Evolutionary conservation across 2,329 filamentous ascomycete genomes (phyloP).

Genomic region (Cryphonectria radicalis): DNA sequence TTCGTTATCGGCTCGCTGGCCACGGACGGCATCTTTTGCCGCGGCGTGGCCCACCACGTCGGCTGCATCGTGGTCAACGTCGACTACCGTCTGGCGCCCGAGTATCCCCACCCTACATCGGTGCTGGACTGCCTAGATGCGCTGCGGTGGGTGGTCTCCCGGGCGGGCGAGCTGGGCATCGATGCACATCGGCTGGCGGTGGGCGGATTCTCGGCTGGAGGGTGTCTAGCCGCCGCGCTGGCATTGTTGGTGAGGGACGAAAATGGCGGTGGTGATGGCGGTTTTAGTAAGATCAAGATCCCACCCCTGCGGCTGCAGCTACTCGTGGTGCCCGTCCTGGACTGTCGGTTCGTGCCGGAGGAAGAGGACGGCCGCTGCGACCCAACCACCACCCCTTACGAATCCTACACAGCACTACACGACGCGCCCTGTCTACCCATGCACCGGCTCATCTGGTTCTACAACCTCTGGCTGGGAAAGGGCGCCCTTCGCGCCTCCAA

Average conservation of each 20-base stretch:
- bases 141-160: slow-evolving; percentile 38
- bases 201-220: slow-evolving; percentile 24
- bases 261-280: not conserved
- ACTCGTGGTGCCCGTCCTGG: slow-evolving; percentile 41
- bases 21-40: slow-evolving; percentile 24
- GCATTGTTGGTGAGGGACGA: slow-evolving; percentile 23
- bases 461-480: slow-evolving; percentile 42
- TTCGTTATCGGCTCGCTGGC: slow-evolving; percentile 22
- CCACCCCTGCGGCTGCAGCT: slow-evolving; percentile 40
- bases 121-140: slow-evolving; percentile 22
- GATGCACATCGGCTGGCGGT: slow-evolving; percentile 23
- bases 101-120: slow-evolving; percentile 24
- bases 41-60: slow-evolving; percentile 21
- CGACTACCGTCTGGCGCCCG: slow-evolving; percentile 24
- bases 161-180: slow-evolving; percentile 30
- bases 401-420: slow-evolving; percentile 39
- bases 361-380: slow-evolving; percentile 37
- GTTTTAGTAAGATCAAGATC: slow-evolving; percentile 18
- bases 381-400: slow-evolving; percentile 36
- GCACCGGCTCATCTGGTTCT: slow-evolving; percentile 42
- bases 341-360: slow-evolving; percentile 40
- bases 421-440: slow-evolving; percentile 42
- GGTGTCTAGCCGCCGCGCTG: slow-evolving; percentile 23
- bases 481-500: slow-evolving; percentile 34
- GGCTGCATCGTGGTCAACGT: slow-evolving; percentile 27